Evolutionary conservation across 2,329 filamentous ascomycete species (phyloP).

Genomic region (Thyridium curvatum): DNA sequence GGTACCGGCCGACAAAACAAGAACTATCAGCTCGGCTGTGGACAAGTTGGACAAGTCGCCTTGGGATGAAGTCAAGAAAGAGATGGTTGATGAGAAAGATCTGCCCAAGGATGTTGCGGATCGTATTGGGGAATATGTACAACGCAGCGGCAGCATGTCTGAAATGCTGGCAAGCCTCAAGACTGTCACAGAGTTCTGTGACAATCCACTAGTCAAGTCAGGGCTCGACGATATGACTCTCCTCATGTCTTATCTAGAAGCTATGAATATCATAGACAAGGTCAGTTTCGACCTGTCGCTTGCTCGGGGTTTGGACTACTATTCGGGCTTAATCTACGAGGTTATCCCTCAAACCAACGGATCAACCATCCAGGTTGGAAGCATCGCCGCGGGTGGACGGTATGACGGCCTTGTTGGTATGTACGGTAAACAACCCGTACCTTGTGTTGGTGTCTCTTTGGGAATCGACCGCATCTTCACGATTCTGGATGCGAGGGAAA

Average conservation of each 20-base stretch:
- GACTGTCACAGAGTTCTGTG: slow-evolving; percentile 58
- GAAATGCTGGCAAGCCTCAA: slow-evolving; percentile 68
- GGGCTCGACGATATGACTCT: slow-evolving; percentile 77
- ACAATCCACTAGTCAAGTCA: slow-evolving; percentile 69
- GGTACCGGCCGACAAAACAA: slow-evolving; percentile 79
- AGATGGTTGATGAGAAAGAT: slow-evolving; percentile 92
- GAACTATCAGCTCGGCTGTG: slow-evolving; percentile 84
- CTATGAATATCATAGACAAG: slow-evolving; percentile 64
- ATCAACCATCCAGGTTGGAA: slow-evolving; percentile 68
- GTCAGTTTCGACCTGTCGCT: slow-evolving; percentile 87
- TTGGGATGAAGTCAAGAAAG: slow-evolving; percentile 83
- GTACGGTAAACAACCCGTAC: slow-evolving; percentile 82
- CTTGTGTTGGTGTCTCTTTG: slow-evolving; percentile 85
- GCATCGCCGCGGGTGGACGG: slow-evolving; percentile 81
- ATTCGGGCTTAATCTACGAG: slow-evolving; percentile 83
- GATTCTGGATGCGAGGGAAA: slow-evolving; percentile 76
- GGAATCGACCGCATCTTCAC: slow-evolving; percentile 94
- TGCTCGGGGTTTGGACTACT: slow-evolving; percentile 57
- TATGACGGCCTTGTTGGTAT: slow-evolving; percentile 93
- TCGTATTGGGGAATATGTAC: slow-evolving; percentile 78
- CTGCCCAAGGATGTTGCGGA: slow-evolving; percentile 72
- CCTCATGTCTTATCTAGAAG: slow-evolving; percentile 76
- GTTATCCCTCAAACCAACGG: slow-evolving; percentile 44
- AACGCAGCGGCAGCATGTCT: too few relatives aligned
- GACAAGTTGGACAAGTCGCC: slow-evolving; percentile 93